phyloP scores from a whole-genome alignment of 768 basidiomycete species.

The Baorangia bicolor region DNA sequence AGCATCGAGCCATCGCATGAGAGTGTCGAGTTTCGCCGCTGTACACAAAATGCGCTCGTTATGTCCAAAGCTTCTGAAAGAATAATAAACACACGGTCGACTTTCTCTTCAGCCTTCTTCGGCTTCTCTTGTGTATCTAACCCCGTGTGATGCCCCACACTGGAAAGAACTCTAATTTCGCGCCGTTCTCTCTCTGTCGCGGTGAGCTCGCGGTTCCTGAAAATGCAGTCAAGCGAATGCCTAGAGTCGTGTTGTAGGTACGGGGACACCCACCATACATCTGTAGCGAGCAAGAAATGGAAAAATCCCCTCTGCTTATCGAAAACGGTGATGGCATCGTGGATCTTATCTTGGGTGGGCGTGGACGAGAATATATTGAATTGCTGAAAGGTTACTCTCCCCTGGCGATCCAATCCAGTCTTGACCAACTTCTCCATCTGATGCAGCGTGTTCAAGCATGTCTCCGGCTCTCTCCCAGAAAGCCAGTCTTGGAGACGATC shows the following conservation, averaged over 20 bases:
- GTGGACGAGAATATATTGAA: background rate
- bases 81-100: background rate
- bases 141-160: background rate
- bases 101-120: background rate
- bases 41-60: background rate
- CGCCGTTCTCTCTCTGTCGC: background rate
- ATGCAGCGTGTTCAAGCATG: too few species aligned
- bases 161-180: background rate
- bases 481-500: background rate
- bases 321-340: background rate
- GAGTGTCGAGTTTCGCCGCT: background rate
- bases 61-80: background rate
- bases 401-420: background rate
- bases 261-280: background rate
- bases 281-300: too few species aligned
- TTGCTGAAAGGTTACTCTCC: background rate
- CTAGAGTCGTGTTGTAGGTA: background rate
- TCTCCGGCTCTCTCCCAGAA: background rate
- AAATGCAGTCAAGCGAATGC: background rate
- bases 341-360: background rate
- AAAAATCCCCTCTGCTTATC: background rate
- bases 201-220: background rate
- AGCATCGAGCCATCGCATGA: background rate
- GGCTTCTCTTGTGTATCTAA: background rate
- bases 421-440: background rate